A percentile compares a stretch with the other conserved stretches of the same genome.
Evolutionary conservation across 306 rosid species (phyloP).

Genomic region (Lotus japonicus): DNA sequence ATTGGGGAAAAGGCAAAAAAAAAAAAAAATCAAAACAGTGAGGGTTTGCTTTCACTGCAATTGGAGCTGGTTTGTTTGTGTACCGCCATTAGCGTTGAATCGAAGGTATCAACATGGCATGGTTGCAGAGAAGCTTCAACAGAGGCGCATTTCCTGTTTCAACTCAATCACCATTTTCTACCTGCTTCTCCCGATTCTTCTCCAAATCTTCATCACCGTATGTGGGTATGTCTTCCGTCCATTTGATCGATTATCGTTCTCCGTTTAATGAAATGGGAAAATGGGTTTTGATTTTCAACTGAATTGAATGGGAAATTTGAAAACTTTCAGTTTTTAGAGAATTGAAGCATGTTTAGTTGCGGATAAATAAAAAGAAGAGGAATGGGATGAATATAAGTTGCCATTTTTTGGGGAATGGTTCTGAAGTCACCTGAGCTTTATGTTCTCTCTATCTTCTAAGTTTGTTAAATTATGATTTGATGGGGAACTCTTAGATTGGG

Average conservation of each 20-base stretch:
- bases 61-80: neutral
- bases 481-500: neutral
- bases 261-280: neutral
- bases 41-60: neutral
- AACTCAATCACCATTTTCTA: neutral
- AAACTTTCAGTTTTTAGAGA: no score
- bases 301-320: neutral
- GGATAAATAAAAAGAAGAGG: no score
- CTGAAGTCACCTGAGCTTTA: no score
- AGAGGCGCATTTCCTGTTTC: neutral
- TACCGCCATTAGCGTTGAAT: neutral
- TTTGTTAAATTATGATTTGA: neutral
- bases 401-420: no score
- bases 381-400: no score
- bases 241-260: neutral
- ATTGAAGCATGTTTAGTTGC: neutral
- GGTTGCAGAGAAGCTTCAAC: constrained; percentile 25
- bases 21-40: no score
- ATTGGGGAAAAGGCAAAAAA: no score
- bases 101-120: constrained; percentile 20
- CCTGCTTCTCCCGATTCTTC: constrained; percentile 38
- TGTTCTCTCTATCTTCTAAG: no score
- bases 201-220: constrained; percentile 39
- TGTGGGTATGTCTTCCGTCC: constrained; percentile 13
- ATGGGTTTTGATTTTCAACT: neutral